A percentile compares a stretch with the other conserved stretches of the same genome.
phyloP scores from a whole-genome alignment of 1,284 basidiomycete genomes.

The Rhizoctonia solani region DNA sequence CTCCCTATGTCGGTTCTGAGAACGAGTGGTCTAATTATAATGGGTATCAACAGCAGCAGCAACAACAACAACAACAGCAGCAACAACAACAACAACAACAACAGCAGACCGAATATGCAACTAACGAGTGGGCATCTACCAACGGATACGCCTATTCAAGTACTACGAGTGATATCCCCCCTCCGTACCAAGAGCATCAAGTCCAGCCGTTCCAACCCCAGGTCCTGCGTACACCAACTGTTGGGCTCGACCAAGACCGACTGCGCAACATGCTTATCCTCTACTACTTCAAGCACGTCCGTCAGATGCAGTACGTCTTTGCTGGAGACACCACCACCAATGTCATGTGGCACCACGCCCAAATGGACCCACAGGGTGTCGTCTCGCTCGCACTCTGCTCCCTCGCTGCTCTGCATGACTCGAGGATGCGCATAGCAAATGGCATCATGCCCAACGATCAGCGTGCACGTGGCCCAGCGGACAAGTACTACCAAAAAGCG shows the following conservation, averaged over 20 bases:
- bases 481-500: conserved; percentile 69
- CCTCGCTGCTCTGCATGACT: conserved; percentile 70
- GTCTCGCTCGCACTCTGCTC: conserved; percentile 65
- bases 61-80: conserved; percentile 1
- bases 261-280: conserved; percentile 37
- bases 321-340: conserved; percentile 40
- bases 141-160: too few species aligned
- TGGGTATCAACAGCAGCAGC: not conserved
- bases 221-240: conserved; percentile 17
- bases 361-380: conserved; percentile 38
- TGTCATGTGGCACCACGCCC: conserved; percentile 38
- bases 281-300: conserved; percentile 46
- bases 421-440: conserved; percentile 61
- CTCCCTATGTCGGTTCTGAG: conserved; percentile 3
- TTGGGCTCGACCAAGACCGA: conserved; percentile 16
- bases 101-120: not conserved
- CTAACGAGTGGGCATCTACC: not conserved
- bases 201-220: too few species aligned
- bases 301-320: conserved; percentile 44
- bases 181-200: too few species aligned
- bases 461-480: conserved; percentile 59
- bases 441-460: conserved; percentile 61
- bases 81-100: not conserved
- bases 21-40: conserved; percentile 2
- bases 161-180: too few species aligned